Conservation (phyloP, 164 flowering plant species). For the Akebia trifoliata region DNA sequence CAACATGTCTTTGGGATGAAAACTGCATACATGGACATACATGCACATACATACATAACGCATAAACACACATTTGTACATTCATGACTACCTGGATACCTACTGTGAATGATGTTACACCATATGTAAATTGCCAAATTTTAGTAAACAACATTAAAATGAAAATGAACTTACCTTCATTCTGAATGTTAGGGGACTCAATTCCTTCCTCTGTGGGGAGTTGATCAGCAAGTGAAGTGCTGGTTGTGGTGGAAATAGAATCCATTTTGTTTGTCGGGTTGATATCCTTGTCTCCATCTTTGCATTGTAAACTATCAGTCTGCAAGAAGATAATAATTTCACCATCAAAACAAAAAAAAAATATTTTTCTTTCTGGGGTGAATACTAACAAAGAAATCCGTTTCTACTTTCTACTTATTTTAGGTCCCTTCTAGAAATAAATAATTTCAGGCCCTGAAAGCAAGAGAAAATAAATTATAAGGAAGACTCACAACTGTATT, state of each 20-base stretch:
- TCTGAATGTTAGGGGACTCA: constrained; percentile 16
- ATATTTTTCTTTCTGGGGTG: background rate
- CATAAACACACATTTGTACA: no score
- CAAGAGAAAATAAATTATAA: background rate
- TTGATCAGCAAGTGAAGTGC: constrained; percentile 15
- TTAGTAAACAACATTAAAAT: background rate
- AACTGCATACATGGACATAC: no score
- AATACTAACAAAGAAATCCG: background rate
- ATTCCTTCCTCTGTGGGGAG: constrained; percentile 10
- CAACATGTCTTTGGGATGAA: no score
- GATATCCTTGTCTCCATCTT: constrained; percentile 20
- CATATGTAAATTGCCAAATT: no score
- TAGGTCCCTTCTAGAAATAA: no score
- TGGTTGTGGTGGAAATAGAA: background rate
- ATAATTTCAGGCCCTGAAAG: background rate
- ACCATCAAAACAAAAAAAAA: background rate
- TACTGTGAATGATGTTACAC: no score
- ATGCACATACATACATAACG: no score
- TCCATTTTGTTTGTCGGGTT: constrained; percentile 10
- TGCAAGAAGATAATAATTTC: constrained; percentile 21
- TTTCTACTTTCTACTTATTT: background rate
- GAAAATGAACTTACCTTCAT: constrained; percentile 29
- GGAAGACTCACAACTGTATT: constrained; percentile 30
- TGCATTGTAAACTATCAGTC: constrained; percentile 19
- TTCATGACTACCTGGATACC: no score